Evolutionary conservation across 1,284 basidiomycete species (phyloP).

Genomic region (Puccinia triticina): DNA sequence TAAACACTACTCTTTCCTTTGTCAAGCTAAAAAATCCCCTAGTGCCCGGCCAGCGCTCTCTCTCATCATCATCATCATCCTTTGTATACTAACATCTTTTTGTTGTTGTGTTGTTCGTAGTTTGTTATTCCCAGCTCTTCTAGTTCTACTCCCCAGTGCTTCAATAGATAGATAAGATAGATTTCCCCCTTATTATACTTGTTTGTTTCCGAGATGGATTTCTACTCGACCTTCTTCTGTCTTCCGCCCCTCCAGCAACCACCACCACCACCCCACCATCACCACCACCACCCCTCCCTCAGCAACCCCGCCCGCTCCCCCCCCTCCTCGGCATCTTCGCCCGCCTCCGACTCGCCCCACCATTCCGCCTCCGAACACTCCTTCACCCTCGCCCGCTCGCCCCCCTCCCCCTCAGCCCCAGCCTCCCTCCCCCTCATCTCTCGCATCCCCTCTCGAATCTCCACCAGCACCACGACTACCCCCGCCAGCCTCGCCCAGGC

Average conservation of each 20-base stretch:
- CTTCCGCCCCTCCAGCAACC: conserved; percentile 19
- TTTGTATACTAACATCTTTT: too few species aligned
- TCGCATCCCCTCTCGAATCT: conserved; percentile 39
- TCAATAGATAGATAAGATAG: too few species aligned
- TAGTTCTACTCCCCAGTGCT: too few species aligned
- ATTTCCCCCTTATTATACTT: too few species aligned
- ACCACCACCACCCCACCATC: conserved; percentile 3
- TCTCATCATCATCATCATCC: too few species aligned
- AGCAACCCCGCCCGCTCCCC: background rate
- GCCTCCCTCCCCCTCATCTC: conserved; percentile 37
- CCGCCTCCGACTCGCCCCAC: background rate
- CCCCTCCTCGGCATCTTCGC: background rate
- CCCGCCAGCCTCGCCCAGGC: background rate
- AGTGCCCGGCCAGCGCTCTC: too few species aligned
- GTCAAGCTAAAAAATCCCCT: too few species aligned
- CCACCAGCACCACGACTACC: background rate
- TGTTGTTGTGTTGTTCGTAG: too few species aligned
- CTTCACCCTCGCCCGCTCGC: background rate
- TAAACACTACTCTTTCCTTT: too few species aligned
- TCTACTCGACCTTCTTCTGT: conserved; percentile 42
- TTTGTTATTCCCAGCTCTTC: too few species aligned
- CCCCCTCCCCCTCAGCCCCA: background rate
- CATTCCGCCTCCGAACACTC: conserved; percentile 16
- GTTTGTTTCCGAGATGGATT: conserved; percentile 48
- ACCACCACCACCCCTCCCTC: background rate